Conservation (phyloP, 2,329 filamentous ascomycete species). For the Aspergillus latus region DNA sequence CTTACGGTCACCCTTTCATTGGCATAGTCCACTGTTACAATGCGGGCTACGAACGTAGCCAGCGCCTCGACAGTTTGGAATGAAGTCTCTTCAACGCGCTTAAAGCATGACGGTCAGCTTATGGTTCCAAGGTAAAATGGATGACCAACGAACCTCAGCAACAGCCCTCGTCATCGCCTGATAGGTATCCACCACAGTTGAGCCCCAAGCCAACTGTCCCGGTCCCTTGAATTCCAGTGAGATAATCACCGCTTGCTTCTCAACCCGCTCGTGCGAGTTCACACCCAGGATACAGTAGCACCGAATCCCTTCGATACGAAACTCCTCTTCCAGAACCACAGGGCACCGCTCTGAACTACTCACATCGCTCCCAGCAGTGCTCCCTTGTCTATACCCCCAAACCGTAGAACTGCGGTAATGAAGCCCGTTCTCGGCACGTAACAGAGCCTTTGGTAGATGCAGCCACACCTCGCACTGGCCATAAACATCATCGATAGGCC, state of each 20-base stretch:
- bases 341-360: slow-evolving; percentile 25
- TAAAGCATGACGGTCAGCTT: slow-evolving; percentile 14
- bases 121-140: slow-evolving; percentile 5
- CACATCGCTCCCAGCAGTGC: slow-evolving; percentile 15
- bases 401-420: slow-evolving; percentile 37
- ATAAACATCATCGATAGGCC: slow-evolving; percentile 31
- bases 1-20: slow-evolving; percentile 49
- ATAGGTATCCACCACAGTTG: slow-evolving; percentile 38
- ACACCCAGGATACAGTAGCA: slow-evolving; percentile 52
- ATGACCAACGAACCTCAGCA: slow-evolving; percentile 34
- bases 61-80: slow-evolving; percentile 55
- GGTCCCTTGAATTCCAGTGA: slow-evolving; percentile 39
- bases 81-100: slow-evolving; percentile 48
- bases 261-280: slow-evolving; percentile 53
- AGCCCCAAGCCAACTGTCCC: slow-evolving; percentile 33
- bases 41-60: slow-evolving; percentile 49
- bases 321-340: slow-evolving; percentile 38
- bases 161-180: slow-evolving; percentile 42
- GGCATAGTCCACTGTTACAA: slow-evolving; percentile 46
- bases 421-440: slow-evolving; percentile 46
- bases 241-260: slow-evolving; percentile 51
- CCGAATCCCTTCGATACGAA: slow-evolving; percentile 44
- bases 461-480: slow-evolving; percentile 40
- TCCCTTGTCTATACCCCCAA: slow-evolving; percentile 33
- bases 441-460: slow-evolving; percentile 46